Evolutionary conservation across 192 early-diverging fungal genomes (phyloP).

Genomic region (Podila epicladia): DNA sequence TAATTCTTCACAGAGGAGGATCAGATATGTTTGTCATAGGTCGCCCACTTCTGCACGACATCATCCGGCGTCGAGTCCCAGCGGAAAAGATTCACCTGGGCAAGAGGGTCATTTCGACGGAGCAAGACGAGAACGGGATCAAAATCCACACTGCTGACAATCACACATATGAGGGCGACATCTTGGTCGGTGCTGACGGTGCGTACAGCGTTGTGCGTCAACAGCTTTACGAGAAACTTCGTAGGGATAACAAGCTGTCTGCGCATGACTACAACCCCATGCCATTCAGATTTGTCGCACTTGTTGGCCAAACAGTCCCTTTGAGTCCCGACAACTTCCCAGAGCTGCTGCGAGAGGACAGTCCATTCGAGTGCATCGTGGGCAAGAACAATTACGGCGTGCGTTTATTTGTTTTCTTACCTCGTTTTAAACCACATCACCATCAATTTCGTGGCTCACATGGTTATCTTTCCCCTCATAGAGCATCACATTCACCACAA

Average conservation of each 20-base stretch:
- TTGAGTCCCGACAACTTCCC: not conserved
- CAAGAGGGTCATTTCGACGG: not conserved
- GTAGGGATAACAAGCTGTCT: not conserved
- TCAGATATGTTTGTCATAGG: not conserved
- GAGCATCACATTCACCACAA: conserved; percentile 12
- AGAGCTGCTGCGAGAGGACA: not conserved
- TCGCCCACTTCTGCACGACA: not conserved
- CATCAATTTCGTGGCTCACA: not conserved
- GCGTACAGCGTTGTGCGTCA: conserved; percentile 8
- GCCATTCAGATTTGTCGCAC: not conserved
- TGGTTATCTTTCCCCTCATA: not conserved
- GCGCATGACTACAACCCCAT: not conserved
- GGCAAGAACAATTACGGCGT: not conserved
- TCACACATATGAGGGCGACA: not conserved
- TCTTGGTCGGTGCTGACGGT: conserved; percentile 5
- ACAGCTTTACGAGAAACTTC: not conserved
- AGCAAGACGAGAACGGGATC: not conserved
- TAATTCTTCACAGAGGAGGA: not conserved
- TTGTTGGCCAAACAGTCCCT: not conserved
- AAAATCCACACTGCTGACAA: not conserved
- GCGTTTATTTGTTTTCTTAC: too few relatives aligned
- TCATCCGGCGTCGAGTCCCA: not conserved
- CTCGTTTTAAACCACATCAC: not conserved
- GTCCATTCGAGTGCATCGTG: not conserved
- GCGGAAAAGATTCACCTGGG: not conserved